Conservation (phyloP, 2,329 filamentous ascomycete species). For the Elsinoe perseae region DNA sequence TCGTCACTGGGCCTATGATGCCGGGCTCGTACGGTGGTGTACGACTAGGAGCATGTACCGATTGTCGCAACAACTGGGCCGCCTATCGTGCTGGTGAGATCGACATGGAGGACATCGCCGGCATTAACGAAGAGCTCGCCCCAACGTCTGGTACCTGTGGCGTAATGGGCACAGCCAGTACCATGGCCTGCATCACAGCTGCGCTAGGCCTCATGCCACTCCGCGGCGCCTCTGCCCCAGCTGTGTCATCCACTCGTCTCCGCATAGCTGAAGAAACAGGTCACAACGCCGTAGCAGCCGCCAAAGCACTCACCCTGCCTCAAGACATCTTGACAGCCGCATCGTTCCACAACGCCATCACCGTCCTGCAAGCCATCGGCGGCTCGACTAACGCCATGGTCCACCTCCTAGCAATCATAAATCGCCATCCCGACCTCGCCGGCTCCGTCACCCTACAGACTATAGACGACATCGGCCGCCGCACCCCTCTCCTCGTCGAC, state of each 20-base stretch:
- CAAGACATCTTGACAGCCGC: conserved; percentile 40
- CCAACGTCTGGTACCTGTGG: conserved; percentile 54
- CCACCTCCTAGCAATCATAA: conserved; percentile 40
- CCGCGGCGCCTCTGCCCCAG: conserved; percentile 45
- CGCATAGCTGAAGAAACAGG: conserved; percentile 50
- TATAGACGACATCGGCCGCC: conserved; percentile 42
- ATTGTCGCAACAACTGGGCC: conserved; percentile 68
- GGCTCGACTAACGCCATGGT: conserved; percentile 40
- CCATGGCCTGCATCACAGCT: conserved; percentile 49
- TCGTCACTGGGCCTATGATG: conserved; percentile 70
- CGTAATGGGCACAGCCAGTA: conserved; percentile 52
- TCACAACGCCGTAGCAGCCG: conserved; percentile 40
- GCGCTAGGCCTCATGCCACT: conserved; percentile 48
- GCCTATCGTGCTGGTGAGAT: conserved; percentile 57
- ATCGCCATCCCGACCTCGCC: conserved; percentile 42
- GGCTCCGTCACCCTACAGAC: conserved; percentile 40
- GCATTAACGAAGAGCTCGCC: conserved; percentile 64
- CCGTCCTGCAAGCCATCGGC: conserved; percentile 39
- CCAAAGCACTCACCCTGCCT: conserved; percentile 33
- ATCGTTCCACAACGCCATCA: conserved; percentile 43
- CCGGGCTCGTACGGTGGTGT: conserved; percentile 58
- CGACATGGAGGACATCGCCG: conserved; percentile 63
- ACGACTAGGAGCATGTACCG: conserved; percentile 64
- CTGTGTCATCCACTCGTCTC: conserved; percentile 45
- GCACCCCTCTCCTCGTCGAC: conserved; percentile 42